Base-by-base conservation (phyloP, 2,329 filamentous ascomycete genomes). In the Aspergillus sojae region DNA sequence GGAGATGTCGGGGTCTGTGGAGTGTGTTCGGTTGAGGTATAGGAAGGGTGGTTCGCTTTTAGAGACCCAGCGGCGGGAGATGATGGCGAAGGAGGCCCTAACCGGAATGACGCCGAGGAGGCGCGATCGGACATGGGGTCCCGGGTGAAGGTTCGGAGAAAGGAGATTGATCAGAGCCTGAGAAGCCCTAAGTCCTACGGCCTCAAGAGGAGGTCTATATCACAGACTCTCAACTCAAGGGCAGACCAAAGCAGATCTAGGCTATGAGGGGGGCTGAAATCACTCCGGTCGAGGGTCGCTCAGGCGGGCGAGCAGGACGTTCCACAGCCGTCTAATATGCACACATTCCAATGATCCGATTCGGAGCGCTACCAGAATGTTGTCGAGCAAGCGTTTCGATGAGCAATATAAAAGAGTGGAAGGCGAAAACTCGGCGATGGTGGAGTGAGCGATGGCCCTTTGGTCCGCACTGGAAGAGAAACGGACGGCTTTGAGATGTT, bases 1-100 rank as follows among this genome's bases (percentile, higher is more conserved):
- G 79, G 76, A 65, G 79, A 81, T 72, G 75, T 79, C 67, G 77
- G 77, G 43, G 77, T 77, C 63, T 77, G 76, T 41, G 77, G 77
- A 36, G 72, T 73, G 61, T 74, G 72, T 62, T 74, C 75, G 68
- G 70, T 74, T 58, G 74, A 69, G 66, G 70, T 64, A 58, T 66
- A 67, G 28, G 71, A 69, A 57, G 68, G 68, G 57, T 60, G 67
- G 63, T 67, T 74, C 69, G 74, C 75, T 72, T 81, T 81, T 55
- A 77, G 66, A 68, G 72, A 74, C 58, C 73, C 77, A 62, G 74
- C 71, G 62, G 78, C 73, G 62, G 79, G 77, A 69, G 80, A 81
- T 23, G 78, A 75, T 64, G 80, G 79, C 62, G 80, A 82, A 66
- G 75, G 75, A 71, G 78, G 79, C 65, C 74, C 77, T 68, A 73